These are phyloP conservation scores for Globisporangium radiosum DNA, from an alignment of 352 stramenopile genomes.

Conservation along the genomic window DNA sequence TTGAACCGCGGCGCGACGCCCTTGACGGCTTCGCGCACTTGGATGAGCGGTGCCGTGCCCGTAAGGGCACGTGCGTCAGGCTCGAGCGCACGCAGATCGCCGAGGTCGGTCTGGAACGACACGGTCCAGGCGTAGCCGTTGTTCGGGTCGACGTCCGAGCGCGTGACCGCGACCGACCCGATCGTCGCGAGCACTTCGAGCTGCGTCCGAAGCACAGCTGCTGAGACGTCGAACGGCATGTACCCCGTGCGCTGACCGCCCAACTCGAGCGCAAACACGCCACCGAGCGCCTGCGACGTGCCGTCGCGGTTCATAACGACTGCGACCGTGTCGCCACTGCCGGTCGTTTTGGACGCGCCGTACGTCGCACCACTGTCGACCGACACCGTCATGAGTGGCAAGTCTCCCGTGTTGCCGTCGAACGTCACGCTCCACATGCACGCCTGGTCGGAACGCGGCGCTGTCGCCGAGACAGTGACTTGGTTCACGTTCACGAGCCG, in stretches of 20 bases:
- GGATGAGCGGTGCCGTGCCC: conserved; percentile 82
- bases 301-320: conserved; percentile 29
- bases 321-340: conserved; percentile 37
- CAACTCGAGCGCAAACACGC: conserved; percentile 87
- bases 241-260: conserved; percentile 87
- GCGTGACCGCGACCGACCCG: conserved; percentile 79
- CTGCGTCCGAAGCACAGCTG: conserved; percentile 81
- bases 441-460: conserved; percentile 41
- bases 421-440: conserved; percentile 94
- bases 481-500: conserved; percentile 84
- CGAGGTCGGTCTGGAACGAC: conserved; percentile 90
- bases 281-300: conserved; percentile 49
- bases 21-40: conserved; percentile 59
- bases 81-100: conserved; percentile 68
- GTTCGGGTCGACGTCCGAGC: conserved; percentile 87
- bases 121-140: conserved; percentile 91
- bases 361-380: conserved; percentile 33
- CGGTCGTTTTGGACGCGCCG: conserved; percentile 21
- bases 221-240: conserved; percentile 86
- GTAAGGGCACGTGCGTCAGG: conserved; percentile 83
- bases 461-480: conserved; percentile 77
- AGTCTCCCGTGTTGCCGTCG: conserved; percentile 88
- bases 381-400: conserved; percentile 51
- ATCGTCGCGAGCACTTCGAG: conserved; percentile 89
- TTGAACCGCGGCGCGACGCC: conserved; percentile 90